Evolutionary conservation across 352 stramenopile species (phyloP).

Genomic region (Globisporangium canariense): DNA sequence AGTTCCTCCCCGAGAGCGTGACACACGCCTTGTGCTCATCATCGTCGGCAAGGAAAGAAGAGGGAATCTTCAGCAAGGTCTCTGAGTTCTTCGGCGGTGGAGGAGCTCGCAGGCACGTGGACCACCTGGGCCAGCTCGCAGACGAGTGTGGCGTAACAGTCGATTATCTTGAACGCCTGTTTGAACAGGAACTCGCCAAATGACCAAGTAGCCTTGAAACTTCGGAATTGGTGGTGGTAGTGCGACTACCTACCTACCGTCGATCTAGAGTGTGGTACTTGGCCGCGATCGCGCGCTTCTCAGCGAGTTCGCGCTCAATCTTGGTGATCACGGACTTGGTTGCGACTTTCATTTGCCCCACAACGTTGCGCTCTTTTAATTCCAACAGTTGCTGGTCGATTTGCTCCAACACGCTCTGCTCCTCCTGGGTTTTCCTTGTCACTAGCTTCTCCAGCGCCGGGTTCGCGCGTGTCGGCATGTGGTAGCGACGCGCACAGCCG

Average conservation of each 20-base stretch:
- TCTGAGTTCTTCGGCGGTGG: slow-evolving; percentile 15
- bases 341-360: slow-evolving; percentile 45
- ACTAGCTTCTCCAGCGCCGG: slow-evolving; percentile 40
- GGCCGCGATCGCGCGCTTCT: slow-evolving; percentile 40
- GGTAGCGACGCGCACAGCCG: slow-evolving; percentile 52
- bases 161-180: slow-evolving; percentile 15
- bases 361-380: slow-evolving; percentile 48
- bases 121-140: slow-evolving; percentile 9
- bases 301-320: slow-evolving; percentile 46
- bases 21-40: neutral
- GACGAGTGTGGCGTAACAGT: slow-evolving; percentile 18
- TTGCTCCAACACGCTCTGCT: slow-evolving; percentile 40
- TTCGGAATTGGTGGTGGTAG: neutral
- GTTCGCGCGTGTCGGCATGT: slow-evolving; percentile 51
- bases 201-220: neutral
- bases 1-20: slow-evolving; percentile 1
- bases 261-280: slow-evolving; percentile 55
- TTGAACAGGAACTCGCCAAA: slow-evolving; percentile 12
- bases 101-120: neutral
- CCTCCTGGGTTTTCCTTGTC: slow-evolving; percentile 34
- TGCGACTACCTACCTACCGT: slow-evolving; percentile 5
- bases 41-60: slow-evolving; percentile 8
- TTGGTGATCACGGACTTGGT: slow-evolving; percentile 46
- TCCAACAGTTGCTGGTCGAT: slow-evolving; percentile 62
- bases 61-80: slow-evolving; percentile 16